Base-by-base conservation (phyloP, 2,329 filamentous ascomycete species). In the Colletotrichum sp. region DNA sequence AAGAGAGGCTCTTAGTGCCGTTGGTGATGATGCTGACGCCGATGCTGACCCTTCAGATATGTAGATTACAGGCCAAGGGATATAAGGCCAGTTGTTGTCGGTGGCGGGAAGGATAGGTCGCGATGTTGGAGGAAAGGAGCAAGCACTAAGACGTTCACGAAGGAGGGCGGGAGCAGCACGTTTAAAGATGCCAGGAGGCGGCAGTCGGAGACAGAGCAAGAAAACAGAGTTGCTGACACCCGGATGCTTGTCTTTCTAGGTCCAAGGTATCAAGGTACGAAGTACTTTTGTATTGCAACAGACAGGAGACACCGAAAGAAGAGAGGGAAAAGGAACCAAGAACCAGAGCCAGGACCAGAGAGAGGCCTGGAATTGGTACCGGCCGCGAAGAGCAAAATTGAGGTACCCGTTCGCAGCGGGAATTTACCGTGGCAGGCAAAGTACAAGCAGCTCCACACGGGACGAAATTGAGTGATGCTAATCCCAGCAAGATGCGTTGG, bases 381-480 rank as follows among this genome's bases (percentile, higher is more conserved):
- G 58, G 58, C 58, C 18, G 61, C 28, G 21, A 36, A 10, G 28
- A 38, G 32, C 32, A 24, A 64, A 36, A 24, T 24, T 26, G 6
- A 61, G 38, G 68, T 67, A 67, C 73, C 38, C 26, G n/a, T 9
- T 9, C 8, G 15, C 28, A n/a, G 32, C 30, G 16, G 12, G 28
- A 21, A 26, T 21, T n/a, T 6, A 30, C 10, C 30, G 63, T 58
- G 28, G 21, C 18, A 18, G 30, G n/a, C 10, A 34, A 64, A 72
- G 70, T 73, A 65, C 58, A 21, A 24, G 28, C 55, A 36, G 57
- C 24, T 75, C 74, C 70, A 75, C 48, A 60, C 65, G 64, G 65
- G 74, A 74, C 48, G 70, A 65, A 73, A 66, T 64, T 75, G 73
- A 58, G 58, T 67, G 58, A 75, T 52, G 58, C 24, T 32, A 75